These are phyloP conservation scores for Crithidia fasciculata DNA, from an alignment of 208 protist genomes.

Conservation along the genomic window DNA sequence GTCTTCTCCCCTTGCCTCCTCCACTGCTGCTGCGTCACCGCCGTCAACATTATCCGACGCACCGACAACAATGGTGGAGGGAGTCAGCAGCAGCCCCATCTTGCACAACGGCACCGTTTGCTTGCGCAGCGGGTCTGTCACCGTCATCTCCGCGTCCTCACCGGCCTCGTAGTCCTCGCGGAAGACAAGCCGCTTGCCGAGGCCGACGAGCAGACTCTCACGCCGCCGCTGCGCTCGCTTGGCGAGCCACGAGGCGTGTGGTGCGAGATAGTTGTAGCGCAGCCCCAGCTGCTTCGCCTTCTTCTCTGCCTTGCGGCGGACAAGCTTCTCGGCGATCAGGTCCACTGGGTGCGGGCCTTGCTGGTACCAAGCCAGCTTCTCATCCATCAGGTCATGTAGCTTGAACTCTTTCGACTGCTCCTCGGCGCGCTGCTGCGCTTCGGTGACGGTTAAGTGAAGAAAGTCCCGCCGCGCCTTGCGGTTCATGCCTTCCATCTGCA, in stretches of 20 bases:
- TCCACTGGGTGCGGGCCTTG: conserved; percentile 89
- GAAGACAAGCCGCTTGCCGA: conserved; percentile 80
- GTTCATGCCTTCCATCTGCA: conserved; percentile 85
- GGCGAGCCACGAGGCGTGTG: conserved; percentile 89
- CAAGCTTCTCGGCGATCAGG: conserved; percentile 84
- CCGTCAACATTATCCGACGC: neutral
- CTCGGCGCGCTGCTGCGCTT: conserved; percentile 65
- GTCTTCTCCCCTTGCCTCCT: conserved; percentile 1
- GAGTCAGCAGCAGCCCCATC: conserved; percentile 32
- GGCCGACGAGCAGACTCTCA: conserved; percentile 67
- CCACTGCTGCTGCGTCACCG: neutral
- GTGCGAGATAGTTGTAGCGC: conserved; percentile 85
- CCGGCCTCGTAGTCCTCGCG: conserved; percentile 36
- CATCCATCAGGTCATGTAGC: conserved; percentile 88
- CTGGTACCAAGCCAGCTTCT: conserved; percentile 86
- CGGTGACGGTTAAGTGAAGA: conserved; percentile 72
- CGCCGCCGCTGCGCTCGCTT: conserved; percentile 65
- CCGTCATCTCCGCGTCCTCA: conserved; percentile 12
- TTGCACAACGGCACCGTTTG: conserved; percentile 41
- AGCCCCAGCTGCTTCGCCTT: conserved; percentile 79
- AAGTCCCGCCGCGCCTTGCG: conserved; percentile 81
- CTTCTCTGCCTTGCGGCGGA: conserved; percentile 81
- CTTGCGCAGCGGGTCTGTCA: conserved; percentile 59
- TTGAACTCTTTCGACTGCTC: conserved; percentile 65
- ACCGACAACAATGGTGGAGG: neutral